Conservation (phyloP, 805 yeast species). For the Yarrowia divulgata region DNA sequence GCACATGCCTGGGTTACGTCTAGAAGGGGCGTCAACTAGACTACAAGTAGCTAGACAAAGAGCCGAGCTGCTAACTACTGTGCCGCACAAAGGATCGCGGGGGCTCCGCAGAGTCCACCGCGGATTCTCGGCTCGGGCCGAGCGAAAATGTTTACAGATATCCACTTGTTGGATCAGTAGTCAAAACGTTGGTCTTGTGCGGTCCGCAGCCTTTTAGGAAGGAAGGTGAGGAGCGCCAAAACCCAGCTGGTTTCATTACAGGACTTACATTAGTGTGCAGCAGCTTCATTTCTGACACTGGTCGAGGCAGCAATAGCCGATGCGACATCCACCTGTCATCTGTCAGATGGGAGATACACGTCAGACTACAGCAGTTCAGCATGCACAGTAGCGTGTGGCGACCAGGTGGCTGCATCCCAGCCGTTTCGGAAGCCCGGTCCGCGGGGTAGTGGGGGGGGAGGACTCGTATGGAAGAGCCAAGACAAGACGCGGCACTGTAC, state of each 20-base stretch:
- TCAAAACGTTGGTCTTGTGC: background rate
- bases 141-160: background rate
- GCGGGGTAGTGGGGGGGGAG: background rate
- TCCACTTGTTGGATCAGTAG: no score
- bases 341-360: constrained; percentile 17
- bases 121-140: constrained; percentile 9
- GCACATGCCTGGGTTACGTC: constrained; percentile 20
- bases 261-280: constrained; percentile 11
- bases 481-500: background rate
- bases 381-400: constrained; percentile 14
- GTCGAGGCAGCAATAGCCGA: constrained; percentile 14
- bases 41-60: background rate
- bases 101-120: background rate
- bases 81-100: background rate
- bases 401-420: constrained; percentile 14
- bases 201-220: background rate
- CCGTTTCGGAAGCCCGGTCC: constrained; percentile 32
- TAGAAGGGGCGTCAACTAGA: constrained; percentile 9
- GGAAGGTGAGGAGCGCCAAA: no score
- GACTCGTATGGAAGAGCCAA: background rate
- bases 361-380: background rate
- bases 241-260: no score
- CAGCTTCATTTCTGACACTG: background rate
- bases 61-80: background rate
- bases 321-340: constrained; percentile 15